Evolutionary conservation across 108 stramenopile genomes (phyloP), one percentile per base, ranked within the genome.

Genomic region (Mediolabrus comicus): DNA sequence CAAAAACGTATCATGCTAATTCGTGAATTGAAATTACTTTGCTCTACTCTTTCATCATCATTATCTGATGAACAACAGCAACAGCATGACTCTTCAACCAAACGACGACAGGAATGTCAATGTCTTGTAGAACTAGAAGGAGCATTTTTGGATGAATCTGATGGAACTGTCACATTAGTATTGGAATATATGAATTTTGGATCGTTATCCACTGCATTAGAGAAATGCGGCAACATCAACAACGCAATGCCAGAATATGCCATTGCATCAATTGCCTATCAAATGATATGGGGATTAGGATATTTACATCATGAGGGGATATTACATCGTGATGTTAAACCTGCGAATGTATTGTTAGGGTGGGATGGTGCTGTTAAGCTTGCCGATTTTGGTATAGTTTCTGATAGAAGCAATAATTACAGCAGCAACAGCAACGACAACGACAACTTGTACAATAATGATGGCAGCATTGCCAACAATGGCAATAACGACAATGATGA

Each of bases 271-370:
- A 70, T 87, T 41, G 69, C 91, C 8, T 91, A 80, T 67, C 92
- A 98, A 77, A 76, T 92, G 46, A 56, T 96, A 7, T 87, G 87
- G 87, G 97, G 96, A 5, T 66, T 98, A 28, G 79, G 69, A 2
- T 94, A 92, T 65, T 70, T 98, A n/a, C 97, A 98, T 67, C 65
- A 74, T 55, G 87, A 92, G 74, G 62, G 71, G 30, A 81, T 87
- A 36, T 65, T 98, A 29, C 97, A 98, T 59, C 74, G 97, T 6
- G 97, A 98, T 72, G 81, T 97, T 27, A 98, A 98, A 84, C 96
- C 95, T 10, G 95, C 79, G 7, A 98, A 98, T 75, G 75, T 95
- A 0, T 75, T 98, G 0, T 53, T 96, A 6, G 77, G 90, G 52
- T 79, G 77, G 11, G 43, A 71, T 11, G 97, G 97, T 2, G 65